These are phyloP conservation scores for Metarhizium humberi DNA, from an alignment of 2,329 filamentous ascomycete species.

Conservation along the genomic window DNA sequence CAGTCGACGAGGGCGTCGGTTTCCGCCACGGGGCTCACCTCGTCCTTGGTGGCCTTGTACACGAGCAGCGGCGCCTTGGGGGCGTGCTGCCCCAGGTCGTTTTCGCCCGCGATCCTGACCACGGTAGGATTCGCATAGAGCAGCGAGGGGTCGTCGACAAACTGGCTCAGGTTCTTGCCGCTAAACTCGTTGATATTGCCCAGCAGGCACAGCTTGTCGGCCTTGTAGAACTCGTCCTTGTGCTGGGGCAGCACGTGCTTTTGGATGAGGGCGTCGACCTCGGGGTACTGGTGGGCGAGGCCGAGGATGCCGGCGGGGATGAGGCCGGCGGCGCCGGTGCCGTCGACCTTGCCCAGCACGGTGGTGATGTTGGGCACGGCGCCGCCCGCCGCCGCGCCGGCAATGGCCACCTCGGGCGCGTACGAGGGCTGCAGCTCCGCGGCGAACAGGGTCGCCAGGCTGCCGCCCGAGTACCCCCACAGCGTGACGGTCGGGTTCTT, in stretches of 20 bases:
- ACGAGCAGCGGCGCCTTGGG: neutral
- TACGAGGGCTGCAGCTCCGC: constrained; percentile 17
- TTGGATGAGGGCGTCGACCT: constrained; percentile 7
- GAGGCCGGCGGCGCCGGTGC: constrained; percentile 10
- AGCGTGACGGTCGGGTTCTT: constrained; percentile 26
- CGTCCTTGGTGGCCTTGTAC: constrained; percentile 1
- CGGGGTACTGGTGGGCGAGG: constrained; percentile 12
- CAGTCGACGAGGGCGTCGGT: neutral
- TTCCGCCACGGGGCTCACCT: neutral
- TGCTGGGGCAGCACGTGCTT: constrained; percentile 11
- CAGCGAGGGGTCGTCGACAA: constrained; percentile 24
- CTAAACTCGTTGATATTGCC: constrained; percentile 17
- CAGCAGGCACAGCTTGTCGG: constrained; percentile 15
- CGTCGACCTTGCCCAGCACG: constrained; percentile 10
- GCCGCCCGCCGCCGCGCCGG: constrained; percentile 16
- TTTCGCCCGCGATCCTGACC: neutral
- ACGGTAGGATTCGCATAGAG: neutral
- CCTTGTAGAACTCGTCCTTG: constrained; percentile 19
- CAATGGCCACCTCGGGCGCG: constrained; percentile 15
- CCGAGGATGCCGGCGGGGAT: constrained; percentile 14
- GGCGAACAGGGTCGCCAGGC: constrained; percentile 13
- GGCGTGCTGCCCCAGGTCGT: neutral
- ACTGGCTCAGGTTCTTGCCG: constrained; percentile 25
- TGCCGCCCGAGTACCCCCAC: constrained; percentile 29
- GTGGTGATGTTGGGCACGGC: constrained; percentile 12